Evolutionary conservation across 768 basidiomycete genomes (phyloP).

Genomic region (Cystobasidium ongulense): DNA sequence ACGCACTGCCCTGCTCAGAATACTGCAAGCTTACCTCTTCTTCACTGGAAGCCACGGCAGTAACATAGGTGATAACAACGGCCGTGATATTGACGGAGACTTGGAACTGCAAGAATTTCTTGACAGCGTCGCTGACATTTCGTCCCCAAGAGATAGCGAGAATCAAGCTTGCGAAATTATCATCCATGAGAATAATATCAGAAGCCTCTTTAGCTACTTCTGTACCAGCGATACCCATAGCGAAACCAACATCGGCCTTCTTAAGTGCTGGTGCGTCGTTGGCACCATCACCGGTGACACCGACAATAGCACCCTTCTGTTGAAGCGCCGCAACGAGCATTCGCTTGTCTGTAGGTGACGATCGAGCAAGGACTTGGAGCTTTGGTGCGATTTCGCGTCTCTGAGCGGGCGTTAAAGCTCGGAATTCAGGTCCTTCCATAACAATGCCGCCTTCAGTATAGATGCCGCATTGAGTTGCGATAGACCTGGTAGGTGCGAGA

Average conservation of each 20-base stretch:
- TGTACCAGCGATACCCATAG: conserved; percentile 91
- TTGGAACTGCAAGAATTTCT: conserved; percentile 77
- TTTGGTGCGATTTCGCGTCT: conserved; percentile 77
- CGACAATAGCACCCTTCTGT: conserved; percentile 61
- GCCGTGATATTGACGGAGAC: conserved; percentile 85
- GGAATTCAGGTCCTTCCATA: conserved; percentile 95
- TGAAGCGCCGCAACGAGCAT: conserved; percentile 81
- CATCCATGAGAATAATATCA: conserved; percentile 96
- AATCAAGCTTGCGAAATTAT: conserved; percentile 91
- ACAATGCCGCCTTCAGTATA: conserved; percentile 87
- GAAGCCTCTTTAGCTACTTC: conserved; percentile 99
- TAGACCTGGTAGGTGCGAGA: conserved; percentile 56
- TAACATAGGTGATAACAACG: conserved; percentile 83
- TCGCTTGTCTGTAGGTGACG: conserved; percentile 95
- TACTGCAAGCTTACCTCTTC: conserved; percentile 48
- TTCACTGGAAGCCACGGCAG: conserved; percentile 67
- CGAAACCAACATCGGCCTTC: conserved; percentile 92
- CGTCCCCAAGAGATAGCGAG: conserved; percentile 99
- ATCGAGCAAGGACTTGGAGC: conserved; percentile 91
- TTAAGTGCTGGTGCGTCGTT: conserved; percentile 96
- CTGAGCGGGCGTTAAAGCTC: conserved; percentile 62
- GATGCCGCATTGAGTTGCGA: conserved; percentile 91
- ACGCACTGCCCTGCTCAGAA: background rate
- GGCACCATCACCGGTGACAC: conserved; percentile 95
- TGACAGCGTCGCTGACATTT: conserved; percentile 93